Evolutionary conservation across 192 early-diverging fungal genomes (phyloP).

Genomic region (Pecoramyces ruminantium): DNA sequence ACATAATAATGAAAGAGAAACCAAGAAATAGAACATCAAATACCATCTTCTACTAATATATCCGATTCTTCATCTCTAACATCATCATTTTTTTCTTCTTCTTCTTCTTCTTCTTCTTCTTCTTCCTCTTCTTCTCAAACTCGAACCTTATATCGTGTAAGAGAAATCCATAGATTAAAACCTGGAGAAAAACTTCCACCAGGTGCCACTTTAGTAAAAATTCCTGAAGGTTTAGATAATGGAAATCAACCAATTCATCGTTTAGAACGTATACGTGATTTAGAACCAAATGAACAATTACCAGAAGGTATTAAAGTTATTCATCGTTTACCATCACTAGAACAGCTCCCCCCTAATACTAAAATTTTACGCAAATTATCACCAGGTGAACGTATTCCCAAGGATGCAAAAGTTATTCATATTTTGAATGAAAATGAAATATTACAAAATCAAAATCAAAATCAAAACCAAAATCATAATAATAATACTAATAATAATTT

Average conservation of each 20-base stretch:
- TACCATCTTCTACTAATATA: neutral
- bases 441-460: no score
- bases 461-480: no score
- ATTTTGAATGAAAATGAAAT: no score
- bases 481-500: no score
- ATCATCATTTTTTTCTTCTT: no score
- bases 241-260: neutral
- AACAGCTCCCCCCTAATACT: neutral
- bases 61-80: neutral
- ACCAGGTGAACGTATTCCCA: neutral
- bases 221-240: neutral
- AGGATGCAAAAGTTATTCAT: neutral
- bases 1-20: neutral
- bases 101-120: neutral
- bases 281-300: neutral
- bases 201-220: neutral
- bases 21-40: neutral
- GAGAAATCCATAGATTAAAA: neutral
- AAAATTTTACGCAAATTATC: neutral
- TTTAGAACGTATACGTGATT: neutral
- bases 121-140: neutral
- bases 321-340: neutral
- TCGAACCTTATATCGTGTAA: neutral
- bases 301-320: neutral
- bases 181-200: neutral